Percentiles rank a stretch among this genome's conserved stretches.
Conservation (phyloP, 768 basidiomycete genomes). For the Coprinopsis cinerea region DNA sequence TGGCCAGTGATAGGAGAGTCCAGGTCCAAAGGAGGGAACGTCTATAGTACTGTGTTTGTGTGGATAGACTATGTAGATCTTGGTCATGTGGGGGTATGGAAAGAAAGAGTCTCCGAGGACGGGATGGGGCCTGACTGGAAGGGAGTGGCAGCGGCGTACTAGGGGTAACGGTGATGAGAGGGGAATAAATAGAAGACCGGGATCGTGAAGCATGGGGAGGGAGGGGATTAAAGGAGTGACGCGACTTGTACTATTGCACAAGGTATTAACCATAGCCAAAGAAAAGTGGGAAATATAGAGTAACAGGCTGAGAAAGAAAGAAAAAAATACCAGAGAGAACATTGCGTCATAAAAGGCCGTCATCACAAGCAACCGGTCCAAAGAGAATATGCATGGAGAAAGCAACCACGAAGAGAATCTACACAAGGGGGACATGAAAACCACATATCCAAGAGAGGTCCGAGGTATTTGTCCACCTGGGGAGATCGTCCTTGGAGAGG, state of each 20-base stretch:
- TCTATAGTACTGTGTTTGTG: conserved; percentile 1
- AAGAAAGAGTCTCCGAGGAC: background rate
- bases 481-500: background rate
- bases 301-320: background rate
- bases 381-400: background rate
- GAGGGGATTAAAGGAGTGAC: conserved; percentile 2
- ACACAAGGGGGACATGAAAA: background rate
- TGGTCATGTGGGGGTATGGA: background rate
- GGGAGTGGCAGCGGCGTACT: background rate
- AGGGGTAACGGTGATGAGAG: background rate
- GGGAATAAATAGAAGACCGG: background rate
- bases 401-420: background rate
- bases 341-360: conserved; percentile 1
- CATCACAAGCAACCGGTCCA: background rate
- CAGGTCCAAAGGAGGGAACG: background rate
- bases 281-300: background rate
- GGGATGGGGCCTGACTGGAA: background rate
- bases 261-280: background rate
- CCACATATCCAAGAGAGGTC: conserved; percentile 6
- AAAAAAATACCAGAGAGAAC: background rate
- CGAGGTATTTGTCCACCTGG: background rate
- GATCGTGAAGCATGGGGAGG: background rate
- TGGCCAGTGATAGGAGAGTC: background rate
- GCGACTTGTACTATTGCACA: background rate
- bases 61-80: background rate